Evolutionary conservation across 169 alveolate genomes (phyloP), one percentile per base, ranked within the genome.

Genomic region (Plasmodium ovale): DNA sequence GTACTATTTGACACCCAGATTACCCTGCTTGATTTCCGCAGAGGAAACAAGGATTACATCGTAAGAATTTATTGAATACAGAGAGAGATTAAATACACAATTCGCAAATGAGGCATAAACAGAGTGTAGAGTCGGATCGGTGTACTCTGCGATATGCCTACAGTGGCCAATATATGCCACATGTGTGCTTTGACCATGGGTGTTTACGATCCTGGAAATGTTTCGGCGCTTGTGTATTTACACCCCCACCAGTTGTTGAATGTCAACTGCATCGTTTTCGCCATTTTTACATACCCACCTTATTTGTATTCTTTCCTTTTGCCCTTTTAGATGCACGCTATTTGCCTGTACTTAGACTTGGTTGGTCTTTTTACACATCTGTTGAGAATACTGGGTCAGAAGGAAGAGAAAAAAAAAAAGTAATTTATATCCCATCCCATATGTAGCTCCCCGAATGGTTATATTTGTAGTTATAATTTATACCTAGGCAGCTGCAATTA

Each of bases 11-110:
- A 79, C 33, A 79, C 89, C 72, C 89, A 79, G 53, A 64, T 79
- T 49, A 79, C 89, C 3, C 53, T 79, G 60, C 37, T 79, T 49
- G 89, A 79, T 67, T 79, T 79, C 58, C 77, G 89, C 23, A 65
- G 89, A 39, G 89, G 89, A 31, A 79, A 79, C 62, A 79, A 79
- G 9, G 89, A 79, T 79, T 79, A 79, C 56, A 79, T 79, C 42
- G 89, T 79, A 79, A 79, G 10, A 42, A 79, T 49, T 39, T 47
- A 79, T 23, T 19, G 16, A 25, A 37, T 39, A 72, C 16, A 33
- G 7, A 35, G 53, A 71, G 44, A 1, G 3, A 71, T 51, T n/a
- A 71, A 71, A 71, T 21, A 71, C 21, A 31, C 7, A 53, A 29
- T 53, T 31, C 1, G 14, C 58, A 12, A 35, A 10, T 29, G 9